Percentiles rank a stretch among this genome's conserved stretches.
These are phyloP conservation scores for Drechslerella dactyloides DNA, from an alignment of 2,329 filamentous ascomycete species.

Conservation along the genomic window DNA sequence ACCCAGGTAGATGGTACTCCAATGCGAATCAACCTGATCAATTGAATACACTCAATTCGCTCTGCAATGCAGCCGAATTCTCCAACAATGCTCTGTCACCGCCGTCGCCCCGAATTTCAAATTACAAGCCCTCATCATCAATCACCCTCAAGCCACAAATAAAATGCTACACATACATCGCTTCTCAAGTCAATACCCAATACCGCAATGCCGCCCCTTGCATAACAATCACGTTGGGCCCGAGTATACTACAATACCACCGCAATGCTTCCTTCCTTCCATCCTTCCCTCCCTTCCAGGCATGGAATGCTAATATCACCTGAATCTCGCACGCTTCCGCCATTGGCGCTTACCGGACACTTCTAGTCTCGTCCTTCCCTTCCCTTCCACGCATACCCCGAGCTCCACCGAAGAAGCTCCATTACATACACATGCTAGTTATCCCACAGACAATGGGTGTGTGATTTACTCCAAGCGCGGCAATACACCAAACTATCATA, in stretches of 20 bases:
- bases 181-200: slow-evolving; percentile 12
- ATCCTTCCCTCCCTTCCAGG: slow-evolving; percentile 1
- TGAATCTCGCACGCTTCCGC: slow-evolving; percentile 5
- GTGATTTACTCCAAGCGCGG: too few species aligned
- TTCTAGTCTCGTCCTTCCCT: not conserved
- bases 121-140: not conserved
- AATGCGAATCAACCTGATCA: too few species aligned
- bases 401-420: not conserved
- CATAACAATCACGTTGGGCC: slow-evolving; percentile 30
- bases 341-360: slow-evolving; percentile 3
- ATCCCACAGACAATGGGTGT: too few species aligned
- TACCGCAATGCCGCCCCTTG: slow-evolving; percentile 17
- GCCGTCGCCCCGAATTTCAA: not conserved
- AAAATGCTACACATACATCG: not conserved
- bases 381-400: not conserved
- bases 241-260: too few species aligned
- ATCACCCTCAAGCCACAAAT: not conserved
- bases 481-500: too few species aligned
- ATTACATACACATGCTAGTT: not conserved
- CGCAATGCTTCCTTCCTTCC: not conserved
- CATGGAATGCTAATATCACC: slow-evolving; percentile 11
- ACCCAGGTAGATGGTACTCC: too few species aligned
- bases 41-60: not conserved
- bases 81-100: not conserved
- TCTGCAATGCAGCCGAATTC: not conserved